These are phyloP conservation scores for Pestalotiopsis sp. DNA, from an alignment of 2,329 filamentous ascomycete genomes.

Conservation along the genomic window DNA sequence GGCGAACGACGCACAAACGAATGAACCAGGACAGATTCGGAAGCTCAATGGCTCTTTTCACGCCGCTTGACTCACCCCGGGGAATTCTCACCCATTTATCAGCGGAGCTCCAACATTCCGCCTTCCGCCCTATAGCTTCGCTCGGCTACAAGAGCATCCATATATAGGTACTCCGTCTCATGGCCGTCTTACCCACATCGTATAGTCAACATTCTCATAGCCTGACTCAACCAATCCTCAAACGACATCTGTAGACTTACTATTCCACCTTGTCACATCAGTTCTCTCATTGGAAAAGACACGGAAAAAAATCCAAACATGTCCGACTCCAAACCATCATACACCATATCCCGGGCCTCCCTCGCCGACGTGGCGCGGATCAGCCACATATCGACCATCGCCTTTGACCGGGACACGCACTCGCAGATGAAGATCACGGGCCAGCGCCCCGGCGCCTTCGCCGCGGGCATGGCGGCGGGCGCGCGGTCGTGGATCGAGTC, in stretches of 20 bases:
- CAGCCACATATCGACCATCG: slow-evolving; percentile 30
- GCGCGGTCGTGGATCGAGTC: slow-evolving; percentile 24
- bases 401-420: slow-evolving; percentile 34
- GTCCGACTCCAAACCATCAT: slow-evolving; percentile 12
- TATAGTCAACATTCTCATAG: too few species aligned
- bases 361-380: slow-evolving; percentile 34
- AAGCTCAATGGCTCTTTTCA: background rate
- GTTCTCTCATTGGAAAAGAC: background rate
- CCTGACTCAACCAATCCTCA: too few species aligned
- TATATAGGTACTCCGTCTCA: background rate
- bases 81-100: background rate
- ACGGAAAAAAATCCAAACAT: background rate
- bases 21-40: background rate
- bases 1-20: background rate
- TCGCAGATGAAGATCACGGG: slow-evolving; percentile 37
- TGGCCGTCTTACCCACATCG: background rate
- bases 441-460: slow-evolving; percentile 31
- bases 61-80: background rate
- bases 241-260: background rate
- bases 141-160: background rate
- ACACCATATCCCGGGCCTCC: slow-evolving; percentile 25
- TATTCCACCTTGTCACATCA: background rate
- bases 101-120: background rate
- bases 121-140: background rate
- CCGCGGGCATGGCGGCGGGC: slow-evolving; percentile 24